phyloP scores from a whole-genome alignment of 371 early-diverging fungal genomes.

The Mucor racemosus region DNA sequence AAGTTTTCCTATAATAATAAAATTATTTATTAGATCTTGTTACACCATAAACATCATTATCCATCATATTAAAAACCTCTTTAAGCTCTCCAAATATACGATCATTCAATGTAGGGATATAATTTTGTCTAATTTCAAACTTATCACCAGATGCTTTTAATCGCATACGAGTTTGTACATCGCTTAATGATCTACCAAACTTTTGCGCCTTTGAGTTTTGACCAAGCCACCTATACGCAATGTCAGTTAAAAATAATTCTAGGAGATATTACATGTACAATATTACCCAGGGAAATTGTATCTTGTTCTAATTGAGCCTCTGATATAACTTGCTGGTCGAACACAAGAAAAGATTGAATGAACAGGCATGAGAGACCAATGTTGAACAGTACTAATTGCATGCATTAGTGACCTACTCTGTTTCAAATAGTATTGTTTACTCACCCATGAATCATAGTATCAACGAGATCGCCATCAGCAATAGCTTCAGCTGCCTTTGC shows the following conservation, averaged over 20 bases:
- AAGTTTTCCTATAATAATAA: conserved; percentile 58
- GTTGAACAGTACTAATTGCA: conserved; percentile 59
- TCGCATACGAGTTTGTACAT: conserved; percentile 86
- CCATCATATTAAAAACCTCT: conserved; percentile 38
- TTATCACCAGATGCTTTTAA: conserved; percentile 82
- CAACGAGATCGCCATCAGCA: conserved; percentile 87
- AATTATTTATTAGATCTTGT: conserved; percentile 8
- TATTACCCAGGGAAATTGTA: conserved; percentile 55
- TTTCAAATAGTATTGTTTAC: conserved; percentile 2
- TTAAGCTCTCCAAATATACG: conserved; percentile 69
- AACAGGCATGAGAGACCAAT: conserved; percentile 93
- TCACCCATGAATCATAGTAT: conserved; percentile 80
- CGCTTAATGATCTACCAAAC: conserved; percentile 72
- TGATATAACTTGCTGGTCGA: conserved; percentile 81
- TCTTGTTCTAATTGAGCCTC: conserved; percentile 56
- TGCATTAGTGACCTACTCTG: too few species aligned
- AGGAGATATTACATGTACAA: background rate
- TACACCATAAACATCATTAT: conserved; percentile 3
- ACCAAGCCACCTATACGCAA: conserved; percentile 83
- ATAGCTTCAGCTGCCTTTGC: conserved; percentile 93
- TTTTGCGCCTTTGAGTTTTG: conserved; percentile 89
- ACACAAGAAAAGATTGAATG: conserved; percentile 93
- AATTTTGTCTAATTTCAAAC: conserved; percentile 82
- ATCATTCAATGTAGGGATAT: conserved; percentile 77
- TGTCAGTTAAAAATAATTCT: background rate